phyloP scores from a whole-genome alignment of 768 basidiomycete genomes.

The Amanita muscaria region DNA sequence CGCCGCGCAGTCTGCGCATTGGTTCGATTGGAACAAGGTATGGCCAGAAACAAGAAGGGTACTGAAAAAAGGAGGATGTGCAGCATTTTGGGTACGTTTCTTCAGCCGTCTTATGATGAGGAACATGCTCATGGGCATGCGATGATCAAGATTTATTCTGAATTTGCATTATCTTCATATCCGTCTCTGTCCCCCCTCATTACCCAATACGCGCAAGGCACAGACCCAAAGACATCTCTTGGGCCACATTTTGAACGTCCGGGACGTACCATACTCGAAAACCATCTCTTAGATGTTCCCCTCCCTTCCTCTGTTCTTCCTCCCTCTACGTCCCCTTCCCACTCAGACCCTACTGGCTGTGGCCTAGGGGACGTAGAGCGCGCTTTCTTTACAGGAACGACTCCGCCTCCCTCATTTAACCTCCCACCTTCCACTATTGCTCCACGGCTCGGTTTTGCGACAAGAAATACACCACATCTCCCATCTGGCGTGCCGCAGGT shows the following conservation, averaged over 20 bases:
- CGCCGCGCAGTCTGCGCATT: slow-evolving; percentile 72
- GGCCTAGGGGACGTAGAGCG: slow-evolving; percentile 37
- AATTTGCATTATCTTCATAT: slow-evolving; percentile 57
- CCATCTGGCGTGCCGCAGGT: slow-evolving; percentile 30
- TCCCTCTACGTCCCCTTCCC: background rate
- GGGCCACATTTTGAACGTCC: slow-evolving; percentile 78
- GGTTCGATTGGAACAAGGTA: slow-evolving; percentile 68
- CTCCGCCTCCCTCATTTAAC: background rate
- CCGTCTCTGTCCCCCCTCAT: slow-evolving; percentile 53
- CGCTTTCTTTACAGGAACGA: slow-evolving; percentile 50
- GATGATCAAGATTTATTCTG: slow-evolving; percentile 67
- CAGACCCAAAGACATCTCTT: slow-evolving; percentile 41
- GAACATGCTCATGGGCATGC: too few species aligned
- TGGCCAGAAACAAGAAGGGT: slow-evolving; percentile 63
- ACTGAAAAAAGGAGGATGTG: slow-evolving; percentile 52
- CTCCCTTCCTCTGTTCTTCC: slow-evolving; percentile 29
- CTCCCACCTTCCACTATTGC: slow-evolving; percentile 8
- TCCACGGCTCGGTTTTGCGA: slow-evolving; percentile 5
- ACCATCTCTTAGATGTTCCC: slow-evolving; percentile 62
- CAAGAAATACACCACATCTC: slow-evolving; percentile 3
- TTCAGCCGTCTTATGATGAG: background rate
- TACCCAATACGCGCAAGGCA: slow-evolving; percentile 53
- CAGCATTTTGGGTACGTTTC: slow-evolving; percentile 61
- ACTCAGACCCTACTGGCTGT: slow-evolving; percentile 14
- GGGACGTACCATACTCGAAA: slow-evolving; percentile 66